Evolutionary conservation across 306 rosid genomes (phyloP).

Genomic region (Trifolium pratense): DNA sequence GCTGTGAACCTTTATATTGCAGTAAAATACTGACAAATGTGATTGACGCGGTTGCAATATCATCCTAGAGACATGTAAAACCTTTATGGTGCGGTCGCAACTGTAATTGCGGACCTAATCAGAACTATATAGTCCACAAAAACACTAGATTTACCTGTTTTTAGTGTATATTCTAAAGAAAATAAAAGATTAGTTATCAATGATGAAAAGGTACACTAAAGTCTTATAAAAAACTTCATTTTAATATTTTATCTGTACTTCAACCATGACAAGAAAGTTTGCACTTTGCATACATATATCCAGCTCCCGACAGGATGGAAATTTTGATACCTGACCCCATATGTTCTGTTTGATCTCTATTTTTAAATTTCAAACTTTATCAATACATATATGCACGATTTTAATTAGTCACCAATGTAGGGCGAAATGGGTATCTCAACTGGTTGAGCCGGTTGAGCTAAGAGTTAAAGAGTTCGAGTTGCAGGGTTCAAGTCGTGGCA

Average conservation of each 20-base stretch:
- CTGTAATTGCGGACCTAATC: background rate
- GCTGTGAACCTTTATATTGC: background rate
- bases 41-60: background rate
- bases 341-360: constrained; percentile 29
- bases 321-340: constrained; percentile 44
- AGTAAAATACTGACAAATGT: background rate
- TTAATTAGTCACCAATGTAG: too few species aligned
- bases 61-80: background rate
- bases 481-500: too few species aligned
- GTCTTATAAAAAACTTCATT: constrained; percentile 5
- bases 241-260: constrained; percentile 14
- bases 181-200: constrained; percentile 7
- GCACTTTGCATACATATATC: constrained; percentile 26
- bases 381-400: too few species aligned
- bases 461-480: too few species aligned
- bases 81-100: background rate
- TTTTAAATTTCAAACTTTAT: too few species aligned
- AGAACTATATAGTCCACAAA: constrained; percentile 11
- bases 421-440: too few species aligned
- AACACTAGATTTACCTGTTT: constrained; percentile 26
- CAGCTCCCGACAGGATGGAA: constrained; percentile 47
- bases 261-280: constrained; percentile 1
- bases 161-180: constrained; percentile 41
- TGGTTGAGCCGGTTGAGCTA: too few species aligned
- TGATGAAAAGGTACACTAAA: constrained; percentile 37